Evolutionary conservation across 2,329 filamentous ascomycete genomes (phyloP).

Genomic region (Exophiala sp.): DNA sequence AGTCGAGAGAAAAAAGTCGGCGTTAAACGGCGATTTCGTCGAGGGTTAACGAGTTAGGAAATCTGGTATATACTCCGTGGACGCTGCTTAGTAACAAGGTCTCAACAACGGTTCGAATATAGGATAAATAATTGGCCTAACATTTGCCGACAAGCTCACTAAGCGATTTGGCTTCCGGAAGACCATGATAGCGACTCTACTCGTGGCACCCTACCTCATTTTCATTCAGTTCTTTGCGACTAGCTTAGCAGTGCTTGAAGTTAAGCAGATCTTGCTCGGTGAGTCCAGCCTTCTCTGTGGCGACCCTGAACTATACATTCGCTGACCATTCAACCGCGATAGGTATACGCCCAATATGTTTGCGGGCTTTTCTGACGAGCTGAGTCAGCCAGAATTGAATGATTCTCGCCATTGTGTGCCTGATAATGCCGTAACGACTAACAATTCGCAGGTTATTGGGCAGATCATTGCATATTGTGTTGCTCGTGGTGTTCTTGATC

Average conservation of each 20-base stretch:
- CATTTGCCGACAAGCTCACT: conserved; percentile 31
- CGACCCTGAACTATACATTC: too few species aligned
- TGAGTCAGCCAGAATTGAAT: neutral
- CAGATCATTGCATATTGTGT: neutral
- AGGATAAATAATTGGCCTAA: conserved; percentile 30
- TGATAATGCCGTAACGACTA: neutral
- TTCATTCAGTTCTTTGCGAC: conserved; percentile 51
- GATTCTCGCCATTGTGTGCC: neutral
- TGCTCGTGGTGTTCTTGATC: neutral
- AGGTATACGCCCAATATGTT: neutral
- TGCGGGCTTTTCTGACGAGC: neutral
- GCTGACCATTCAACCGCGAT: too few species aligned
- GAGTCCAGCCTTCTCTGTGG: neutral
- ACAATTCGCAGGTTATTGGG: neutral
- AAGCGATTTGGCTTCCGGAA: conserved; percentile 41
- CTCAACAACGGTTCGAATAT: conserved; percentile 29
- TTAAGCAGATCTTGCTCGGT: conserved; percentile 43
- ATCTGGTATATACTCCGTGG: too few species aligned
- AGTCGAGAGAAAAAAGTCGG: too few species aligned
- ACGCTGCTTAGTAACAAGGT: conserved; percentile 30
- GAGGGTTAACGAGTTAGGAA: too few species aligned
- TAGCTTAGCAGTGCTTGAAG: conserved; percentile 41
- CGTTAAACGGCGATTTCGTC: too few species aligned
- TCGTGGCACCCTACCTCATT: conserved; percentile 43
- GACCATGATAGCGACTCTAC: conserved; percentile 43